These are phyloP conservation scores for Lactarius pseudohatsudake DNA, from an alignment of 768 basidiomycete species.

Conservation along the genomic window DNA sequence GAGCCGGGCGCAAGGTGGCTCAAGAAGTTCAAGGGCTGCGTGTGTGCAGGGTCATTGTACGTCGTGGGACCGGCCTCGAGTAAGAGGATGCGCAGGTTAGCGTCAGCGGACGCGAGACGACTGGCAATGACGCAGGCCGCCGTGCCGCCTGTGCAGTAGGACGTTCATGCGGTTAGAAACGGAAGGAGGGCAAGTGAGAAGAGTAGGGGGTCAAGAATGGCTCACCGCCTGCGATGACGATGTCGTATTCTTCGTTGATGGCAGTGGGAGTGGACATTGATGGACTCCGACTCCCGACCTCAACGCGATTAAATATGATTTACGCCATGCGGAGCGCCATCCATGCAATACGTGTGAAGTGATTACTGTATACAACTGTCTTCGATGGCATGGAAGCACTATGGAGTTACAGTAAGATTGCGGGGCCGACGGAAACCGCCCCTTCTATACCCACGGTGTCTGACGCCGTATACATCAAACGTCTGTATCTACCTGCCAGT, in stretches of 20 bases:
- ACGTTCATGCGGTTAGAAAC: not conserved
- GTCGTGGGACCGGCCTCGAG: conserved; percentile 59
- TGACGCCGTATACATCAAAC: too few relatives aligned
- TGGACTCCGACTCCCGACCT: not conserved
- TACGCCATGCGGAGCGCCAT: not conserved
- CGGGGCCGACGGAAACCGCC: too few relatives aligned
- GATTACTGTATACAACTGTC: too few relatives aligned
- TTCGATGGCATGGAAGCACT: too few relatives aligned
- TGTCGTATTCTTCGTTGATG: conserved; percentile 21
- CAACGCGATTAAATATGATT: not conserved
- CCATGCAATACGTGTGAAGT: not conserved
- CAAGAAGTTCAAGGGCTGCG: conserved; percentile 54
- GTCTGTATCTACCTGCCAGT: too few relatives aligned
- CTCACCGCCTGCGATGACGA: conserved; percentile 30
- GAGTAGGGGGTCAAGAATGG: not conserved
- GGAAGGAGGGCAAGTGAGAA: not conserved
- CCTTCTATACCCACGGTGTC: too few relatives aligned
- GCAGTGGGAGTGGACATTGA: not conserved
- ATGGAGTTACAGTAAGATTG: too few relatives aligned
- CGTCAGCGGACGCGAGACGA: conserved; percentile 52
- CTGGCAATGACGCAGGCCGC: conserved; percentile 56
- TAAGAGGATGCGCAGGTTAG: conserved; percentile 54
- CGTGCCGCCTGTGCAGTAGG: conserved; percentile 40
- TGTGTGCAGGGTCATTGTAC: conserved; percentile 44
- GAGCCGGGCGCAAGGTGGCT: conserved; percentile 41